A percentile compares a stretch with the other conserved stretches of the same genome.
These are phyloP conservation scores for Solanum pimpinellifolium DNA, from an alignment of 257 asterid genomes.

Conservation along the genomic window DNA sequence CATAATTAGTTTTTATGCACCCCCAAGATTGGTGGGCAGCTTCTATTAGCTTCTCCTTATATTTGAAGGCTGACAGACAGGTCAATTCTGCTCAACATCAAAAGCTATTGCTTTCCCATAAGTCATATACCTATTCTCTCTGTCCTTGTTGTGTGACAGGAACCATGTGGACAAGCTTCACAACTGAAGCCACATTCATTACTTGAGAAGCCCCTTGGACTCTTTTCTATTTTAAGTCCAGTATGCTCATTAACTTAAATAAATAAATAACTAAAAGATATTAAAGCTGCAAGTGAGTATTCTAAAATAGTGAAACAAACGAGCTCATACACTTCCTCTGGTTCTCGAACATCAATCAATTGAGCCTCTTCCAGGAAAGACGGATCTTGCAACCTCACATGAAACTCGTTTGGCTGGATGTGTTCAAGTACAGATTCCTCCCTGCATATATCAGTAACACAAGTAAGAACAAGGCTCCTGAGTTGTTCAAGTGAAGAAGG, in stretches of 20 bases:
- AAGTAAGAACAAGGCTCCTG: conserved; percentile 7
- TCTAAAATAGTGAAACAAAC: neutral
- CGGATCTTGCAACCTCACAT: conserved; percentile 78
- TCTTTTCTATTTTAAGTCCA: neutral
- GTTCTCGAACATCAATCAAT: conserved; percentile 94
- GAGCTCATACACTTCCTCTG: conserved; percentile 86
- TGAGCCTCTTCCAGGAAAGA: conserved; percentile 73
- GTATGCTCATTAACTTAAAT: neutral
- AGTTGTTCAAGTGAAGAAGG: neutral
- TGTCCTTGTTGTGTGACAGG: neutral
- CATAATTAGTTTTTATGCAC: neutral
- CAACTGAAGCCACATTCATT: neutral
- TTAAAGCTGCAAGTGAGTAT: neutral
- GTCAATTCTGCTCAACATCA: neutral
- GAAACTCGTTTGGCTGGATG: conserved; percentile 70
- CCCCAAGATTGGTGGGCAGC: neutral
- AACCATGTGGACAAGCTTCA: neutral
- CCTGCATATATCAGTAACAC: conserved; percentile 28
- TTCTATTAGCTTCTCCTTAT: neutral
- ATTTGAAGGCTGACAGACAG: neutral
- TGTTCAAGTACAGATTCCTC: conserved; percentile 58
- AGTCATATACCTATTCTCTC: neutral
- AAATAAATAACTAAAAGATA: neutral
- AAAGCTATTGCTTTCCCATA: neutral
- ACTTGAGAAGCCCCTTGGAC: neutral